Evolutionary conservation across 2,329 filamentous ascomycete species (phyloP).

Genomic region (Plectosphaerella plurivora): DNA sequence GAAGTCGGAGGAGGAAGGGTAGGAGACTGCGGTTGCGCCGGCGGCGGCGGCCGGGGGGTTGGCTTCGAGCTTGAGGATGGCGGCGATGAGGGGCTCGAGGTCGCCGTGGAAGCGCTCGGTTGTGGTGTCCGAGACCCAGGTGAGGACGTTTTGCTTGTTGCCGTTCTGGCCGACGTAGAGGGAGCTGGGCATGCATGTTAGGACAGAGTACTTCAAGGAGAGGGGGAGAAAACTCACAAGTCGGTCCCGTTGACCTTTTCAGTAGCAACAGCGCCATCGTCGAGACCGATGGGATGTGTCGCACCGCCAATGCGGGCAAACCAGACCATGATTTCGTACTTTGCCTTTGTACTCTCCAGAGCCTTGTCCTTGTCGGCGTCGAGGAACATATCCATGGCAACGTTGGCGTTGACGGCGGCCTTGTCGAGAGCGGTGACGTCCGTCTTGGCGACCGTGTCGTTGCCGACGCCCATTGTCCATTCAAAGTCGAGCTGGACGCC

Average conservation of each 20-base stretch:
- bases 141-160: slow-evolving; percentile 39
- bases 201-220: neutral
- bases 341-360: slow-evolving; percentile 32
- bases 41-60: neutral
- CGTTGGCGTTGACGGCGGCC: slow-evolving; percentile 45
- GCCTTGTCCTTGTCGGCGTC: slow-evolving; percentile 37
- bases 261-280: slow-evolving; percentile 23
- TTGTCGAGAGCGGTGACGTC: slow-evolving; percentile 25
- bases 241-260: slow-evolving; percentile 32
- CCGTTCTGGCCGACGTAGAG: slow-evolving; percentile 37
- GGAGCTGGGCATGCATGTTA: slow-evolving; percentile 19
- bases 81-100: slow-evolving; percentile 37
- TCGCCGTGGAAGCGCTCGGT: slow-evolving; percentile 40
- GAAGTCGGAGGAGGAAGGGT: slow-evolving; percentile 36
- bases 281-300: slow-evolving; percentile 42
- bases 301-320: slow-evolving; percentile 41
- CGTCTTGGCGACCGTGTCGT: slow-evolving; percentile 28
- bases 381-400: slow-evolving; percentile 56
- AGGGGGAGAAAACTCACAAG: slow-evolving; percentile 28
- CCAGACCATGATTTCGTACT: slow-evolving; percentile 55
- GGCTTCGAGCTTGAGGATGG: slow-evolving; percentile 26
- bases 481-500: slow-evolving; percentile 38
- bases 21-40: slow-evolving; percentile 19
- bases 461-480: slow-evolving; percentile 46
- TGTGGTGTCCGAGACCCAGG: slow-evolving; percentile 37